Conservation (phyloP, 208 protist genomes). For the Acanthamoeba sp. region DNA sequence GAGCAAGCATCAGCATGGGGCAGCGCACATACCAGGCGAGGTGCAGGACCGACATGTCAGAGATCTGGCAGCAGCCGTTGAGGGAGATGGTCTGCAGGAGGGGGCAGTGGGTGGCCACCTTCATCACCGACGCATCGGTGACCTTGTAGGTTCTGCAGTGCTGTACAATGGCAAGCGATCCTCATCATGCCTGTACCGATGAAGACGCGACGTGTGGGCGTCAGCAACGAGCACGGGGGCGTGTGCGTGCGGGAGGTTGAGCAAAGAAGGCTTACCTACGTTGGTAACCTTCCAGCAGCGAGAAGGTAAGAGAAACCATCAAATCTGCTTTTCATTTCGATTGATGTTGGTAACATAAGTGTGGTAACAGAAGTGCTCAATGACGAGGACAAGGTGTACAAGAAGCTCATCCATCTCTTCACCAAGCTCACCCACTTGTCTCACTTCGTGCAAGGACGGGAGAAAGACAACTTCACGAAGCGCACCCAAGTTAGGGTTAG, state of each 20-base stretch:
- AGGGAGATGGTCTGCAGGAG: not conserved
- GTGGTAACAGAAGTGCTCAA: no score
- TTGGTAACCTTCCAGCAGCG: not conserved
- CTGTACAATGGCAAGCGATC: not conserved
- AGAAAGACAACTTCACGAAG: no score
- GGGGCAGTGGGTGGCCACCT: not conserved
- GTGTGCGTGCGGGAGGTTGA: not conserved
- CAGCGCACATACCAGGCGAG: not conserved
- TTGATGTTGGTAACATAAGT: no score
- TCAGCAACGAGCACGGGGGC: not conserved
- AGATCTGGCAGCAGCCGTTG: conserved; percentile 10
- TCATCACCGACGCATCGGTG: conserved; percentile 21
- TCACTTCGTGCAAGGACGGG: no score
- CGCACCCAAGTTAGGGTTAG: no score
- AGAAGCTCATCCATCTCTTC: no score
- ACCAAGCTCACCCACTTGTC: no score
- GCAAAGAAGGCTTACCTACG: not conserved
- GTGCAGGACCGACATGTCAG: not conserved
- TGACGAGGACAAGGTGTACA: no score
- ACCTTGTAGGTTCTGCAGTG: not conserved
- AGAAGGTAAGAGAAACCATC: not conserved
- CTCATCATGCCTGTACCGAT: not conserved
- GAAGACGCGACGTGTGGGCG: not conserved
- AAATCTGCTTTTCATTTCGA: no score
- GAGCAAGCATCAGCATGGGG: not conserved